Conservation (phyloP, 495 filamentous ascomycete genomes). For the Lasiosphaeria ovina region DNA sequence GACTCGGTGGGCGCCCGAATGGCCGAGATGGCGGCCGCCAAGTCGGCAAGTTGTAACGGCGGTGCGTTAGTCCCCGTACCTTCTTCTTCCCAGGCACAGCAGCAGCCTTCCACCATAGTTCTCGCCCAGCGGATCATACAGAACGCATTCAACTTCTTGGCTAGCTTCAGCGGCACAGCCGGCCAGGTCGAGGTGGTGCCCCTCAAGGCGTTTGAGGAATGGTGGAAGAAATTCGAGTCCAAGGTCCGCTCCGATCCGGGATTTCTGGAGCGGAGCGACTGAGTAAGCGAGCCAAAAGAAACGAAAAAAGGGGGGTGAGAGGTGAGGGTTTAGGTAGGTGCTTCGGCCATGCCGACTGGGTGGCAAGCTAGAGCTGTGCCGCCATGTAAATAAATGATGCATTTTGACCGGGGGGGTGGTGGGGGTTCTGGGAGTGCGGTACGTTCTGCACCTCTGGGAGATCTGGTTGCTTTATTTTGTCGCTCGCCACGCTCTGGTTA, state of each 20-base stretch:
- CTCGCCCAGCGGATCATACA: slow-evolving; percentile 91
- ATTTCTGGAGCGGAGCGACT: slow-evolving; percentile 79
- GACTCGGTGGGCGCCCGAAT: slow-evolving; percentile 69
- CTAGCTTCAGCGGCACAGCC: slow-evolving; percentile 69
- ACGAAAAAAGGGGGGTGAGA: slow-evolving; percentile 1
- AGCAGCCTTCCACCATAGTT: slow-evolving; percentile 59
- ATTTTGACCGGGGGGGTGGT: too few relatives aligned
- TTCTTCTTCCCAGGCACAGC: neutral
- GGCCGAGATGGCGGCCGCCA: slow-evolving; percentile 42
- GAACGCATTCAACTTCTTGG: slow-evolving; percentile 96
- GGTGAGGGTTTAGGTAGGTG: too few relatives aligned
- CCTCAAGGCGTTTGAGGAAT: slow-evolving; percentile 86
- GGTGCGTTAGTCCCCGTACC: neutral
- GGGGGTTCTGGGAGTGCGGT: too few relatives aligned
- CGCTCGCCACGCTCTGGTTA: too few relatives aligned
- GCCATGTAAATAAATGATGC: too few relatives aligned
- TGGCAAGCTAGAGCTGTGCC: too few relatives aligned
- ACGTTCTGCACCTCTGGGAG: too few relatives aligned
- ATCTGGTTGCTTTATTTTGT: too few relatives aligned
- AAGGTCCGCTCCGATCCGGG: slow-evolving; percentile 80
- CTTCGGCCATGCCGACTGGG: too few relatives aligned
- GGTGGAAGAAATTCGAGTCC: slow-evolving; percentile 97
- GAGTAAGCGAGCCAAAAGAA: slow-evolving; percentile 16
- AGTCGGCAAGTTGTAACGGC: slow-evolving; percentile 2
- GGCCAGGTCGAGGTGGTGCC: slow-evolving; percentile 77